Evolutionary conservation across 371 early-diverging fungal genomes (phyloP), one percentile per base, ranked within the genome.

Genomic region (Cokeromyces recurvatus): DNA sequence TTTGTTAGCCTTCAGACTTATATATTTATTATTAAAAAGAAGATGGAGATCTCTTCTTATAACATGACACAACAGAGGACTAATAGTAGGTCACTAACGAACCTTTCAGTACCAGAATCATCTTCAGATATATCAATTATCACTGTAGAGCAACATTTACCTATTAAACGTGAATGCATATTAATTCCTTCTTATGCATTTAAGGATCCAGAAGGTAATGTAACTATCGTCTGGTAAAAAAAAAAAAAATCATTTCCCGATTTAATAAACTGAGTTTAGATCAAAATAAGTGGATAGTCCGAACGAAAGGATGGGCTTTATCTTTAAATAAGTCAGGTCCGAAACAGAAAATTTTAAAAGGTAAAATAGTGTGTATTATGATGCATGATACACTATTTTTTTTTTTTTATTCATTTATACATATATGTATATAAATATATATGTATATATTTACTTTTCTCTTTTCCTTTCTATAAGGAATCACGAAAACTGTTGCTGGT

Each of bases 241-340:
- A 9, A 7, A 11, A 7, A 32, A 12, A 19, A 22, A 38, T 32
- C 19, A 34, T 32, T 3, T n/a, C n/a, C 6, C 15, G 35, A 12
- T 15, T 10, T 16, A 10, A 19, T n/a, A n/a, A n/a, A n/a, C n/a
- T n/a, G n/a, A n/a, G n/a, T n/a, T n/a, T n/a, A 39, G 38, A 34
- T 53, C 55, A 48, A 46, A 44, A 42, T 38, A 44, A 60, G 42
- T 70, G 71, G 71, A 46, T 63, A 14, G 48, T 70, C 10, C 59
- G 51, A 43, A 47, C 44, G 8, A 63, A 51, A 49, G 71, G 66
- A 4, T 70, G 71, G 71, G 64, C 71, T 7, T 23, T 70, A 20
- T 58, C 62, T 31, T 43, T 40, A 4, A 49, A 41, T 25, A 25
- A 12, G 10, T 21, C 41, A 12, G 41, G 32, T 14, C 17, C 59